Conservation (phyloP, 768 basidiomycete species). For the Boletales sp. region DNA sequence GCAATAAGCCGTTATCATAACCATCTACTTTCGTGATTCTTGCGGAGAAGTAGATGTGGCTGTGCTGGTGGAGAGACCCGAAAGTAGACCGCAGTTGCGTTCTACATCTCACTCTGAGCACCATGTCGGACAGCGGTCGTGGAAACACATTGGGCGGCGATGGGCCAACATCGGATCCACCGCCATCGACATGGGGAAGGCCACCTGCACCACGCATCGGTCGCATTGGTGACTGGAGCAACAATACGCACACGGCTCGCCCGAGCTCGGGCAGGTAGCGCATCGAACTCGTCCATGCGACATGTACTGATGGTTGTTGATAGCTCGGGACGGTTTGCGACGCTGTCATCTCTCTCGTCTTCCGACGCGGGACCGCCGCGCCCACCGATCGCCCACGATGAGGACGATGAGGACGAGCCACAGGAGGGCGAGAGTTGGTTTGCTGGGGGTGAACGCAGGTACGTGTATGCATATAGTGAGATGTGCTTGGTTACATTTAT, state of each 20-base stretch:
- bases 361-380: constrained; percentile 15
- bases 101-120: background rate
- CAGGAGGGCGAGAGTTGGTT: constrained; percentile 68
- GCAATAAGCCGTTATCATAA: no score
- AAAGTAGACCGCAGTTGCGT: background rate
- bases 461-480: background rate
- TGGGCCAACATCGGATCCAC: constrained; percentile 39
- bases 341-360: constrained; percentile 31
- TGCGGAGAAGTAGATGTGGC: background rate
- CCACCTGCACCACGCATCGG: constrained; percentile 43
- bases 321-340: constrained; percentile 33
- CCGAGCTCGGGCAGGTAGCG: constrained; percentile 13
- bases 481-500: background rate
- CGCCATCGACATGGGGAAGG: constrained; percentile 46
- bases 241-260: constrained; percentile 15
- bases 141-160: constrained; percentile 49
- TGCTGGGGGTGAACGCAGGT: constrained; percentile 96
- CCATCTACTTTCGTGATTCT: no score
- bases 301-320: background rate
- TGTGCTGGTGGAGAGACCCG: background rate
- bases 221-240: constrained; percentile 50
- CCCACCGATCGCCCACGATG: constrained; percentile 19
- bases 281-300: background rate
- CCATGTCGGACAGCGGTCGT: constrained; percentile 39
- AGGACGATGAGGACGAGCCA: constrained; percentile 43